Base-by-base conservation (phyloP, 306 rosid genomes). In the Comarum palustre region DNA sequence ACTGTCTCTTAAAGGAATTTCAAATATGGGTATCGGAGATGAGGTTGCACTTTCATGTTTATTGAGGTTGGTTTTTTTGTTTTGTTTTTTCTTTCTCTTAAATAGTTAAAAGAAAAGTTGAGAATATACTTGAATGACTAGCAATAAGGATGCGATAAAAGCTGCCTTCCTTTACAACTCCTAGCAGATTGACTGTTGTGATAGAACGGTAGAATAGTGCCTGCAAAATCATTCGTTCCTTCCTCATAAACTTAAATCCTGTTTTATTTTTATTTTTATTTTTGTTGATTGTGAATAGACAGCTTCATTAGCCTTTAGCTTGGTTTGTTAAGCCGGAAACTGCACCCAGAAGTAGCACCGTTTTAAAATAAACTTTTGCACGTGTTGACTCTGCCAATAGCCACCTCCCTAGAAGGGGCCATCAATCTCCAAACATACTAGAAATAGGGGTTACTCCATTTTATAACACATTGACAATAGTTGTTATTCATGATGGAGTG, bases 1-100 rank as follows among this genome's bases (percentile, higher is more conserved):
- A 74, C 64, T 82, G 22, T 77, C 79, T 42, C 74, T 89, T 52
- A 78, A 67, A 76, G 86, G 88, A 59, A 65, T 51, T 55, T 83
- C 77, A 75, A 82, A 75, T 68, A 66, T 79, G 79, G 83, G 80
- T 66, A 52, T 87, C 47, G 77, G 75, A 54, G 68, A 77, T 46
- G 86, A 89, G 75, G 87, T 86, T 31, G 83, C 90, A 51, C 83
- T 84, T 73, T 69, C 79, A 51, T 87, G 96, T 83, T 77, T 82
- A 42, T 77, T 86, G 78, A 86, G 88, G 98, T 93, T 70, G 73
- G 96, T 83, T 62, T 32, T 32, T 32, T 32, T 31, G 4, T 4
- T 32, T 32, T 32, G 4, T 32, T 32, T 4, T 32, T 32, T 32
- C 0, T 4, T 32, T 4, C 4, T 32, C 32, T 61, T 22, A 61